Evolutionary conservation across 768 basidiomycete genomes (phyloP), one percentile per base, ranked within the genome.

Genomic region (Rubroboletus satanas): DNA sequence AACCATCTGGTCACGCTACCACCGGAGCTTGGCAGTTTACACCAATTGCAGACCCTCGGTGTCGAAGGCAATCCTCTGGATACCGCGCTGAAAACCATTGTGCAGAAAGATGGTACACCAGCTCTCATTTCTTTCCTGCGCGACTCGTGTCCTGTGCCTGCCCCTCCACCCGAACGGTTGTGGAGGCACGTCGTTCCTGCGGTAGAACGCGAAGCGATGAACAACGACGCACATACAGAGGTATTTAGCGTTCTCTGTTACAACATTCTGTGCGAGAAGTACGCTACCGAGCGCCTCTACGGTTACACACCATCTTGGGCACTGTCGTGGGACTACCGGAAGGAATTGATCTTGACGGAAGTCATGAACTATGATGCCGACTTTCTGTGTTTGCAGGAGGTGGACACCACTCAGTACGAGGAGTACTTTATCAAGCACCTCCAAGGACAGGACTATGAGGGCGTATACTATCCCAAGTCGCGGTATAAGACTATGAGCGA

Each of bases 231-330:
- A 17, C 76, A 77, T 28, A 71, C 81, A 17, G 94, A 98, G 71
- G 83, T 82, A 2, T 85, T 96, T 74, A 88, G 82, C 46, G 80
- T 90, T 31, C 75, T 98, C 17, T 88, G 82, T 69, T 98, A 93
- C 79, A 99, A 99, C 73, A 94, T 98, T 58, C 83, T 99, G 11
- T 95, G 91, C 71, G 91, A 96, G 67, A 83, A 84, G 67, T 89
- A 83, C 63, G 97, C 97, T 14, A 94, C 95, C 31, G 83, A 88
- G 62, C 78, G 83, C 60, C 72, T 95, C 69, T 99, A 98, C 69
- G 93, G 93, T 1, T 99, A 99, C 72, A 98, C 97, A 0, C 97
- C 97, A 1, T 79, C 85, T 1, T 98, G 97, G 96, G 97, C 97
- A 0, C 77, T 99, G 37, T 77, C 83, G n/a, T 99, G 97, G 97